Conservation (phyloP, 768 basidiomycete genomes). For the Lactarius psammicola region DNA sequence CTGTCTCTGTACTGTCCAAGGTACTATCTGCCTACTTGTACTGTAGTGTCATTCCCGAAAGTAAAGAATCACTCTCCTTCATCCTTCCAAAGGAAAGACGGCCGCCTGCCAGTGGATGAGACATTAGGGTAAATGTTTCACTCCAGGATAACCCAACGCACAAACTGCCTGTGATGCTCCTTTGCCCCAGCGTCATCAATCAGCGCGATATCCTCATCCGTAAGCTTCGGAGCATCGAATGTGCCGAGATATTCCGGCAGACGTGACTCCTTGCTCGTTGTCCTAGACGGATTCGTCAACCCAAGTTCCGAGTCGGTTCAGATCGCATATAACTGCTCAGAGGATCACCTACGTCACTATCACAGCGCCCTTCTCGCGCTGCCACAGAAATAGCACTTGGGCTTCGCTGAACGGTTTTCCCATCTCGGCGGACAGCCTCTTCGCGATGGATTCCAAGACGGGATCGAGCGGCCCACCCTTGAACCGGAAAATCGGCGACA, state of each 20-base stretch:
- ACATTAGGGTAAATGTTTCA: background rate
- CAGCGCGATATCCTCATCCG: slow-evolving; percentile 31
- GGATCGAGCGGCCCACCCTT: slow-evolving; percentile 43
- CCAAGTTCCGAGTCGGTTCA: background rate
- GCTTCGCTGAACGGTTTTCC: slow-evolving; percentile 33
- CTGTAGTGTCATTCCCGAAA: background rate
- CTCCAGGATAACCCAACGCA: slow-evolving; percentile 15
- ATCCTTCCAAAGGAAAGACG: slow-evolving; percentile 9
- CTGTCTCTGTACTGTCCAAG: background rate
- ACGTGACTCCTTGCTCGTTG: slow-evolving; percentile 43
- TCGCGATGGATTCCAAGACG: slow-evolving; percentile 37
- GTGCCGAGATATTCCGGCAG: slow-evolving; percentile 49
- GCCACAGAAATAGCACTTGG: slow-evolving; percentile 37
- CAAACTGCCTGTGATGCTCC: slow-evolving; percentile 35
- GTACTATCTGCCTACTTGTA: background rate
- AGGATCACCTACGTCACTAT: slow-evolving; percentile 36
- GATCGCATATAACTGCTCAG: slow-evolving; percentile 4
- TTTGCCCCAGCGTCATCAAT: slow-evolving; percentile 35
- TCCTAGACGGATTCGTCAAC: slow-evolving; percentile 32
- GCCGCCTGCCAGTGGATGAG: background rate
- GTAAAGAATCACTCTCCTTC: background rate
- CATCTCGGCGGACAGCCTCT: slow-evolving; percentile 29
- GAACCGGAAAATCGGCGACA: slow-evolving; percentile 39
- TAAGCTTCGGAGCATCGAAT: slow-evolving; percentile 40
- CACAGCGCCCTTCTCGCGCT: slow-evolving; percentile 35